Conservation (phyloP, 805 yeast species). For the Wickerhamiella australiensis region DNA sequence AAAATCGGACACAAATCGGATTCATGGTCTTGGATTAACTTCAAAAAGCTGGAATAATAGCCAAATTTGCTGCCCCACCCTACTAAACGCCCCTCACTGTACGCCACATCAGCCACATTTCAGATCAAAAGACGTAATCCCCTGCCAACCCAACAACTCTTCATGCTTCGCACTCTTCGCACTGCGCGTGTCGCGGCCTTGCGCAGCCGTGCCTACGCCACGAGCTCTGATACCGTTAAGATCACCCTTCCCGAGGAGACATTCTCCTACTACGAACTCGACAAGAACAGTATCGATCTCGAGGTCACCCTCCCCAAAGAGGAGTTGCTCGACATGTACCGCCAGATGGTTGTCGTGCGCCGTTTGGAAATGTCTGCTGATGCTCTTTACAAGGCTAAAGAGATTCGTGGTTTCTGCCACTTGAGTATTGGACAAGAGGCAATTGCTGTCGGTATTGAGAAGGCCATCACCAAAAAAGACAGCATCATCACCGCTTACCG, state of each 20-base stretch:
- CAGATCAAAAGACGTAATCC: conserved; percentile 5
- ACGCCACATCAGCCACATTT: conserved; percentile 3
- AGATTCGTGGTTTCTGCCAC: conserved; percentile 98
- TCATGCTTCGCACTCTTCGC: conserved; percentile 7
- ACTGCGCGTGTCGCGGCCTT: conserved; percentile 7
- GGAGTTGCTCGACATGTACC: conserved; percentile 80
- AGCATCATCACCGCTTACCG: conserved; percentile 92
- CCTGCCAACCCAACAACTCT: conserved; percentile 8
- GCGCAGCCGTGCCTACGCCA: conserved; percentile 6
- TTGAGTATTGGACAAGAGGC: conserved; percentile 98
- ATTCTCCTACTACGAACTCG: conserved; percentile 75
- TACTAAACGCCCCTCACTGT: background rate
- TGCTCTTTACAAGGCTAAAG: conserved; percentile 95
- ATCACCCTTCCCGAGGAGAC: conserved; percentile 57
- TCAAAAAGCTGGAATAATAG: too few relatives aligned
- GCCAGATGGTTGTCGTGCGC: conserved; percentile 78
- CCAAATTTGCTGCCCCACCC: background rate
- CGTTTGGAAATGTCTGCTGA: conserved; percentile 99
- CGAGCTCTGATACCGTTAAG: conserved; percentile 16
- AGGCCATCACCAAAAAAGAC: conserved; percentile 76
- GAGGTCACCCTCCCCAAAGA: conserved; percentile 69
- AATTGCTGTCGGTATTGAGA: conserved; percentile 95
- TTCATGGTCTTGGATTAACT: too few relatives aligned
- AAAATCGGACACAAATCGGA: too few relatives aligned
- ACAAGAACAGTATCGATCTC: conserved; percentile 50